phyloP scores from a whole-genome alignment of 2,329 filamentous ascomycete species.

The Phaeosphaeriaceae sp. region DNA sequence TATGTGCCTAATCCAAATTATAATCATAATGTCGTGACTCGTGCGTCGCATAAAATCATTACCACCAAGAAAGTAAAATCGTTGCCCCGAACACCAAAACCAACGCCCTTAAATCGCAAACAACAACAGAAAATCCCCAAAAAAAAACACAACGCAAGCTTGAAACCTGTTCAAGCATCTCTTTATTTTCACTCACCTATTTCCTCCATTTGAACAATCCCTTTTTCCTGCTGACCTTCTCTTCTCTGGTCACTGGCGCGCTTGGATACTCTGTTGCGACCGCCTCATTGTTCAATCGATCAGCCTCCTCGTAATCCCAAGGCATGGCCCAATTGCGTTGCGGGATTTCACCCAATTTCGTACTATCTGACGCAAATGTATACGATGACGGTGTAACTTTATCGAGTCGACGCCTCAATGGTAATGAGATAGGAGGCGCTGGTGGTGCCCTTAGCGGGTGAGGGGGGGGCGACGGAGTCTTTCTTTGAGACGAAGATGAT shows the following conservation, averaged over 20 bases:
- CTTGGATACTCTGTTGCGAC: slow-evolving; percentile 16
- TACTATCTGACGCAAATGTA: slow-evolving; percentile 54
- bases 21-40: neutral
- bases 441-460: slow-evolving; percentile 4
- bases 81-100: neutral
- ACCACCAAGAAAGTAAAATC: slow-evolving; percentile 2
- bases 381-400: slow-evolving; percentile 49
- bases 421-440: neutral
- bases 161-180: neutral
- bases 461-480: neutral
- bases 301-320: slow-evolving; percentile 52
- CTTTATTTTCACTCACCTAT: slow-evolving; percentile 8
- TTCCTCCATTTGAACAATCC: slow-evolving; percentile 31
- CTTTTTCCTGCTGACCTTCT: slow-evolving; percentile 21
- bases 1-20: neutral
- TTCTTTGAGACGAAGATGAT: slow-evolving; percentile 3
- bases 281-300: slow-evolving; percentile 50
- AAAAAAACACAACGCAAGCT: neutral
- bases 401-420: slow-evolving; percentile 35
- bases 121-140: neutral
- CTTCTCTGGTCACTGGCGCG: slow-evolving; percentile 8
- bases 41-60: neutral
- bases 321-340: slow-evolving; percentile 52
- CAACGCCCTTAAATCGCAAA: neutral
- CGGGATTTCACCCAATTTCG: slow-evolving; percentile 57